Conservation (phyloP, 495 filamentous ascomycete genomes). For the Xylaria sp. region DNA sequence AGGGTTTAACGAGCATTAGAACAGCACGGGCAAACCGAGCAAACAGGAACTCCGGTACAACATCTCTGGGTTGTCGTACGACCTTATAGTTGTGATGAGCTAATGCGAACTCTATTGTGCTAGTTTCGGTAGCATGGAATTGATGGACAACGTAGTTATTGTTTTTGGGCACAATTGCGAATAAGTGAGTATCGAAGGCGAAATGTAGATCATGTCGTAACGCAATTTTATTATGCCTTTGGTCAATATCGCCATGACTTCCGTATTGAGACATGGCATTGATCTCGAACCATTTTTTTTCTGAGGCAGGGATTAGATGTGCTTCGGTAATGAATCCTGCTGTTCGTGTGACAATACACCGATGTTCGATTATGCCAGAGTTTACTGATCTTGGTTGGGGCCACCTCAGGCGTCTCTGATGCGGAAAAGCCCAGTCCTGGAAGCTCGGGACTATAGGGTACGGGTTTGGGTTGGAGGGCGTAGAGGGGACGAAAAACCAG, state of each 20-base stretch:
- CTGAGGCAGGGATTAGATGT: background rate
- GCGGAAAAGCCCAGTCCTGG: conserved; percentile 5
- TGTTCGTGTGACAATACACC: background rate
- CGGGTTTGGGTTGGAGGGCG: background rate
- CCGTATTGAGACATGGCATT: background rate
- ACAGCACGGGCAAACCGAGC: conserved; percentile 7
- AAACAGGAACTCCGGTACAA: conserved; percentile 9
- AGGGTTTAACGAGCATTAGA: conserved; percentile 6
- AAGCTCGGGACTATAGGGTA: conserved; percentile 5
- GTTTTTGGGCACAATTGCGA: background rate
- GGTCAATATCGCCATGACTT: background rate
- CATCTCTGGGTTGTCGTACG: background rate
- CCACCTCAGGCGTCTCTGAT: background rate
- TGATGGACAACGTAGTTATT: background rate
- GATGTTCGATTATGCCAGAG: background rate
- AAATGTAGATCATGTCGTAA: background rate
- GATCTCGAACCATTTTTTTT: background rate
- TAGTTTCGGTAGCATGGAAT: background rate
- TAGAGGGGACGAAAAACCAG: background rate
- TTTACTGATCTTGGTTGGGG: background rate
- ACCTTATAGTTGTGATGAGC: background rate
- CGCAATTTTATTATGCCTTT: background rate
- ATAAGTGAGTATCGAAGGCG: conserved; percentile 8
- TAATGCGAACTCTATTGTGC: conserved; percentile 8
- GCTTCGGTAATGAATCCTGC: background rate